phyloP scores from a whole-genome alignment of 768 basidiomycete genomes.

The Asterophora lycoperdoides region DNA sequence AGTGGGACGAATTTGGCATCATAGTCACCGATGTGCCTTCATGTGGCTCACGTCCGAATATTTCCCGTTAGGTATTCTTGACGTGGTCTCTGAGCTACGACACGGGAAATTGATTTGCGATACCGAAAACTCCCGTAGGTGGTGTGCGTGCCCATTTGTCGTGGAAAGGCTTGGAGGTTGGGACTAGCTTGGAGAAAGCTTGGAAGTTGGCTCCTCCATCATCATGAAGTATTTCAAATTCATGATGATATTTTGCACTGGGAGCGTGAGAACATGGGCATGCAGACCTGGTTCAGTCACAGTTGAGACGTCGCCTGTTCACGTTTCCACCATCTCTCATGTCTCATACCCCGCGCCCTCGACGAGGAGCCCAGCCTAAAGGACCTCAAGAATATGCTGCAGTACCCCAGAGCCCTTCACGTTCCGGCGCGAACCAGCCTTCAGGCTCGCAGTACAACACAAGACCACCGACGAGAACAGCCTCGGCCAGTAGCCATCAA shows the following conservation, averaged over 20 bases:
- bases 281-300: background rate
- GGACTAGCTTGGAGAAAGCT: too few relatives aligned
- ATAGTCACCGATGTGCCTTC: too few relatives aligned
- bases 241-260: background rate
- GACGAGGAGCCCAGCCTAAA: slow-evolving; percentile 37
- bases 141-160: too few relatives aligned
- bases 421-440: slow-evolving; percentile 22
- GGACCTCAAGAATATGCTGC: slow-evolving; percentile 57
- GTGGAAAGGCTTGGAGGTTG: too few relatives aligned
- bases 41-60: too few relatives aligned
- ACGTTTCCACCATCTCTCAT: slow-evolving; percentile 24
- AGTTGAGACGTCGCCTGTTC: slow-evolving; percentile 12
- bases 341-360: slow-evolving; percentile 35
- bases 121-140: too few relatives aligned
- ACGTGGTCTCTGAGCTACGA: too few relatives aligned
- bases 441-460: slow-evolving; percentile 20
- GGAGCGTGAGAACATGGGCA: slow-evolving; percentile 11
- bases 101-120: too few relatives aligned
- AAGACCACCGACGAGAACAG: slow-evolving; percentile 21
- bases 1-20: too few relatives aligned
- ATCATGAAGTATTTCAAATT: too few relatives aligned
- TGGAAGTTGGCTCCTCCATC: too few relatives aligned
- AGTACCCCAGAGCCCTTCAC: slow-evolving; percentile 56
- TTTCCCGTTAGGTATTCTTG: too few relatives aligned
- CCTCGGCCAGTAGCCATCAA: slow-evolving; percentile 23